Base-by-base conservation (phyloP, 345 rosid genomes). In the Salix udensis region DNA sequence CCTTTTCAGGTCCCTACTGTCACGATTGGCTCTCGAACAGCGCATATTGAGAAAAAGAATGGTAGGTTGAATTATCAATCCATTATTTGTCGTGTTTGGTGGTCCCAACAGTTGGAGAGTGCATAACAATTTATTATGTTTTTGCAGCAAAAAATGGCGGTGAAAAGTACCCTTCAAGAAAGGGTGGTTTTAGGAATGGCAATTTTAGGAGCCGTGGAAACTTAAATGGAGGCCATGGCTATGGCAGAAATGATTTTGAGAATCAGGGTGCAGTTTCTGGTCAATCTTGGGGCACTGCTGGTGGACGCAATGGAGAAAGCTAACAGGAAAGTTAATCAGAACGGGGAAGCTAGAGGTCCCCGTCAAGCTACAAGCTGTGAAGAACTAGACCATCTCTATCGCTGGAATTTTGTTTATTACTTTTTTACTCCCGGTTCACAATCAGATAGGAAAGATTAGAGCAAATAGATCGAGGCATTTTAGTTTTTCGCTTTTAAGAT, bases 41-140 rank as follows among this genome's bases (percentile, higher is more conserved):
- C 91, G 58, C 89, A 91, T 42, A 91, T 94, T 37, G 97, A 92
- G 82, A 92, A 76, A 70, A 94, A 92, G 81, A 88, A 90, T 84
- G 97, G 98, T 80, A 79, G 80, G 86, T 78, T 65, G 8, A 64
- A 26, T 73, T 24, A 42, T 7, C 8, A 8, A 12, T 23, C 60
- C 48, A 4, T 18, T 24, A 73, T 36, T 6, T 21, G 36, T 28
- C 19, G 24, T 15, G 24, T n/a, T 55, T 60, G 36, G 23, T 60
- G 36, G 23, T 34, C 40, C 34, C 7, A 28, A 18, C 10, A 31
- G 11, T 13, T 36, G 46, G 18, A 18, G 39, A 16, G 26, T n/a
- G 5, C 21, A 36, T 72, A 34, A 34, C 77, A 30, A 65, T 37
- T 48, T 1, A 10, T 14, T 61, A 9, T 62, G 64, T 23, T 15